A percentile compares a stretch with the other conserved stretches of the same genome.
These are phyloP conservation scores for Podosphaera fusca DNA, from an alignment of 2,329 filamentous ascomycete species.

Conservation along the genomic window DNA sequence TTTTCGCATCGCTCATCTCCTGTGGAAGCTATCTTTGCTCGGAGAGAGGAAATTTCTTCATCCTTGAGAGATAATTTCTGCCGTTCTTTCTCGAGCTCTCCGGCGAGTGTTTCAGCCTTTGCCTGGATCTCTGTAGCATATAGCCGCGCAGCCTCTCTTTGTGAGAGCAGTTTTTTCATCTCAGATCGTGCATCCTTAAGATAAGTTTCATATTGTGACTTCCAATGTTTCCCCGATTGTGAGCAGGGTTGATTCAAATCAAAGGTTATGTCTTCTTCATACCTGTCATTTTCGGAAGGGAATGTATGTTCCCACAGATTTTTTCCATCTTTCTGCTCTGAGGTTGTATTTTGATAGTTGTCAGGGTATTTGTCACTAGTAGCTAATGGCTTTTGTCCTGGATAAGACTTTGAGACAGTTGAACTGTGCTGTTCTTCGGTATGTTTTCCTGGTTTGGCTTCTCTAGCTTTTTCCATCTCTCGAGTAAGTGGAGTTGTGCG, in stretches of 20 bases:
- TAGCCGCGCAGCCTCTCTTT: constrained; percentile 58
- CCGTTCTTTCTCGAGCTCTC: constrained; percentile 44
- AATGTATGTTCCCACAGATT: constrained; percentile 1
- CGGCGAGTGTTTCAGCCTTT: constrained; percentile 41
- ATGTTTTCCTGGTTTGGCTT: background rate
- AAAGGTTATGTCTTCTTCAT: constrained; percentile 38
- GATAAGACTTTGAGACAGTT: background rate
- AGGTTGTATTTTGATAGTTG: background rate
- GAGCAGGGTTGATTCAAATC: constrained; percentile 54
- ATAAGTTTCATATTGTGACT: constrained; percentile 52
- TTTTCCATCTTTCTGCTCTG: no score
- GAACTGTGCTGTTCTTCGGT: background rate
- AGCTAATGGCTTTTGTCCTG: background rate
- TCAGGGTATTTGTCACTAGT: background rate
- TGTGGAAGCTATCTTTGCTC: constrained; percentile 27
- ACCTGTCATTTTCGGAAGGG: background rate
- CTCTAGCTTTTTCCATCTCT: background rate
- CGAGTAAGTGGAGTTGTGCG: background rate
- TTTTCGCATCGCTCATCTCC: constrained; percentile 19
- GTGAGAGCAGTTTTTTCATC: constrained; percentile 55
- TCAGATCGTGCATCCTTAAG: constrained; percentile 48
- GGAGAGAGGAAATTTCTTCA: constrained; percentile 33
- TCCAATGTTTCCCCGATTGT: constrained; percentile 60
- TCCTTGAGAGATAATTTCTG: constrained; percentile 42
- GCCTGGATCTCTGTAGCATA: constrained; percentile 58